These are phyloP conservation scores for Geranium rotundifolium DNA, from an alignment of 345 rosid genomes.

Conservation along the genomic window DNA sequence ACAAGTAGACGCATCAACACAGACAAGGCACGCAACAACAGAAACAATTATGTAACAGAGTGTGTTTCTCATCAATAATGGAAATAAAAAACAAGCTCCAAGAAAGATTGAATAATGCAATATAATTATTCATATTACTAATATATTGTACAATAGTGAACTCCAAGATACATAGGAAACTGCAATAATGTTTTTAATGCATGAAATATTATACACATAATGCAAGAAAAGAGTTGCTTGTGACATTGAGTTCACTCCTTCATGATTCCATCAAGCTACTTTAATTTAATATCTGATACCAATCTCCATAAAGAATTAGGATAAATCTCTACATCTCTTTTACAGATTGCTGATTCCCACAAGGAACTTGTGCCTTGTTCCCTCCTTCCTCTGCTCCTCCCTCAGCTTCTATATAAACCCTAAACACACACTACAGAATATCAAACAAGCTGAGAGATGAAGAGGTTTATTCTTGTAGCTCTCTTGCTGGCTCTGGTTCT, in stretches of 20 bases:
- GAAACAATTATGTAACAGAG: too few species aligned
- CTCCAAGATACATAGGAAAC: too few species aligned
- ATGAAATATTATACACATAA: too few species aligned
- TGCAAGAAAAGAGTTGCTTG: neutral
- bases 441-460: conserved; percentile 6
- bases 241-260: neutral
- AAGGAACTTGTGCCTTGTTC: neutral
- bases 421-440: neutral
- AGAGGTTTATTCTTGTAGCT: conserved; percentile 20
- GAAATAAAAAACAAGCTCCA: too few species aligned
- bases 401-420: neutral
- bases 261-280: neutral
- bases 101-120: too few species aligned
- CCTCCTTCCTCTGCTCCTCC: neutral
- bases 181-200: too few species aligned
- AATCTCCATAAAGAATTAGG: neutral
- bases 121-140: too few species aligned
- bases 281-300: neutral
- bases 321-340: neutral
- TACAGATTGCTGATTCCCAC: neutral
- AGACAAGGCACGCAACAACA: too few species aligned
- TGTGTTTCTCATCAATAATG: too few species aligned
- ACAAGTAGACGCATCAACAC: neutral
- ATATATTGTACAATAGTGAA: neutral
- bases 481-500: conserved; percentile 33